A percentile compares a stretch with the other conserved stretches of the same genome.
These are phyloP conservation scores for Purshia tridentata DNA, from an alignment of 306 rosid species.

Conservation along the genomic window DNA sequence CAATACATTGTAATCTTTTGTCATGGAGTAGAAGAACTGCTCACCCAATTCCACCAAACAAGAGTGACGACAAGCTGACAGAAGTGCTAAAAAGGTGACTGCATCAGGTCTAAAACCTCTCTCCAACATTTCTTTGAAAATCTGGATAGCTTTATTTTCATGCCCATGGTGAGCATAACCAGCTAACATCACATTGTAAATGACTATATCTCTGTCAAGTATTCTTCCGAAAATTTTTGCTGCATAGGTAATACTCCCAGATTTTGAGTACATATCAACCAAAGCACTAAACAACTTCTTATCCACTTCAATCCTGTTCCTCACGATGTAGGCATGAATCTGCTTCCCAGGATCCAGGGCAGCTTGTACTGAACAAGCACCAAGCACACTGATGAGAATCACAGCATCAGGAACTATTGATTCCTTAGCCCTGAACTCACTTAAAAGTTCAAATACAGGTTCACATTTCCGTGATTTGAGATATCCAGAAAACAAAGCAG, in stretches of 20 bases:
- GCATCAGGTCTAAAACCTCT: slow-evolving; percentile 53
- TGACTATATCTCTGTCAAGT: slow-evolving; percentile 47
- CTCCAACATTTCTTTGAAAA: slow-evolving; percentile 59
- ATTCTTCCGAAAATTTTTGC: slow-evolving; percentile 44
- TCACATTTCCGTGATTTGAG: slow-evolving; percentile 59
- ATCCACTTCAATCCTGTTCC: slow-evolving; percentile 42
- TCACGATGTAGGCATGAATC: slow-evolving; percentile 59
- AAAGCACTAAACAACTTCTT: slow-evolving; percentile 59
- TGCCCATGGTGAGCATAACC: slow-evolving; percentile 78
- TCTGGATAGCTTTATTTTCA: slow-evolving; percentile 52
- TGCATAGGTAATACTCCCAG: slow-evolving; percentile 58
- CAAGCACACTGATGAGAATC: slow-evolving; percentile 52
- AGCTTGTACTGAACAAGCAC: slow-evolving; percentile 72
- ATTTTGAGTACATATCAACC: slow-evolving; percentile 85
- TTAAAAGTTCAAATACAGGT: slow-evolving; percentile 54
- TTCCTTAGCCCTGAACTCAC: slow-evolving; percentile 43
- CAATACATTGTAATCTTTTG: slow-evolving; percentile 42
- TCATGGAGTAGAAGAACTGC: slow-evolving; percentile 55
- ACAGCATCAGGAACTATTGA: slow-evolving; percentile 42
- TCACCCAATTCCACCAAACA: slow-evolving; percentile 67
- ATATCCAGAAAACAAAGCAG: slow-evolving; percentile 70
- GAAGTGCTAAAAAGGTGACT: slow-evolving; percentile 68
- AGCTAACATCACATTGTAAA: slow-evolving; percentile 71
- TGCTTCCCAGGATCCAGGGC: slow-evolving; percentile 66
- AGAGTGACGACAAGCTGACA: slow-evolving; percentile 71